Percentiles rank a stretch among this genome's conserved stretches.
Evolutionary conservation across 148 eudicot species (phyloP).

Genomic region (Rhododendron williamsianum): DNA sequence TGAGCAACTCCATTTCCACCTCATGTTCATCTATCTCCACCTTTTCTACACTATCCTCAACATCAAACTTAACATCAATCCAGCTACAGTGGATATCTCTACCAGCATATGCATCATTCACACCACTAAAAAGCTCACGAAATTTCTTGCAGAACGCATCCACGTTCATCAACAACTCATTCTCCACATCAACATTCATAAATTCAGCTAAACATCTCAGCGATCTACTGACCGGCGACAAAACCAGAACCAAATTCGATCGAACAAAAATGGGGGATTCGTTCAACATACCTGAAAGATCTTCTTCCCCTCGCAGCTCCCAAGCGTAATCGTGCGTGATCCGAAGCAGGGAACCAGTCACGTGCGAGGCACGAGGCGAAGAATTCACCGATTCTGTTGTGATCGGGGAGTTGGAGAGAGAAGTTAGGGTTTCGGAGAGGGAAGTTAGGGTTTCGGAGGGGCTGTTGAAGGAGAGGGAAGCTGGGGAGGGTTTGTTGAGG

Average conservation of each 20-base stretch:
- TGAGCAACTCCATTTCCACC: conserved; percentile 22
- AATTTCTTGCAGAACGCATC: conserved; percentile 33
- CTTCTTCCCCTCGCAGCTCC: conserved; percentile 36
- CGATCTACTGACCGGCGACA: conserved; percentile 49
- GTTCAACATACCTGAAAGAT: conserved; percentile 16
- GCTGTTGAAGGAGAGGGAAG: conserved; percentile 42
- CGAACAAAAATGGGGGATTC: conserved; percentile 14
- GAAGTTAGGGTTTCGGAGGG: conserved; percentile 24
- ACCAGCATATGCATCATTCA: conserved; percentile 41
- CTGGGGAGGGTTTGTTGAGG: conserved; percentile 17
- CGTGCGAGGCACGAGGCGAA: conserved; percentile 12
- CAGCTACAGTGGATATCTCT: conserved; percentile 77
- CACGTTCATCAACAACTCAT: conserved; percentile 18
- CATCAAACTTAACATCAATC: conserved; percentile 53
- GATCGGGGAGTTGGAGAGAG: conserved; percentile 13
- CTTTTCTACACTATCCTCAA: conserved; percentile 5
- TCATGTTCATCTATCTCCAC: conserved; percentile 21
- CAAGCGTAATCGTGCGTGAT: conserved; percentile 57
- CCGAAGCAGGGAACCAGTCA: conserved; percentile 47
- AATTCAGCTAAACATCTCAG: conserved; percentile 32
- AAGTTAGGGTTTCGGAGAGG: conserved; percentile 30
- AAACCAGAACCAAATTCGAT: conserved; percentile 68
- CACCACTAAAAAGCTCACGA: conserved; percentile 38
- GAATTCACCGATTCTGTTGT: conserved; percentile 8
- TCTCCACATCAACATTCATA: conserved; percentile 22